These are phyloP conservation scores for Ophiostoma sp. DNA, from an alignment of 2,329 filamentous ascomycete species.

Conservation along the genomic window DNA sequence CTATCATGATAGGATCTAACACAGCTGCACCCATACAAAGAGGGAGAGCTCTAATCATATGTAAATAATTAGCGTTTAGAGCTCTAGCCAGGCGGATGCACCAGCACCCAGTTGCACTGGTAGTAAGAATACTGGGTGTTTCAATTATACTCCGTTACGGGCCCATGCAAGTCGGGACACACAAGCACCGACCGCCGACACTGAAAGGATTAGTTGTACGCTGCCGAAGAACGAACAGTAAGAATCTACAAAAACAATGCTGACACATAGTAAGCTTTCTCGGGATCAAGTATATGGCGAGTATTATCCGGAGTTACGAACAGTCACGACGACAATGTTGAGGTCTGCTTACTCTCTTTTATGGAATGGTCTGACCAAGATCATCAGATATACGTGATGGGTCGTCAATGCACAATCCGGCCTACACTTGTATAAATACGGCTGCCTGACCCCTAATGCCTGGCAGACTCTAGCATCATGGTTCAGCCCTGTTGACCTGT, in stretches of 20 bases:
- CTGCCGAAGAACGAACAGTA: background rate
- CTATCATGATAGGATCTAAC: too few relatives aligned
- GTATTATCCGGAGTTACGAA: background rate
- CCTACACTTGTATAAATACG: background rate
- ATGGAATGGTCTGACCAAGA: background rate
- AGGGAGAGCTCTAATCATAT: too few relatives aligned
- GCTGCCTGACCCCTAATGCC: background rate
- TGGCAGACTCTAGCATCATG: too few relatives aligned
- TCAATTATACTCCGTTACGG: background rate
- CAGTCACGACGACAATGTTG: background rate
- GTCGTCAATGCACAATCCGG: background rate
- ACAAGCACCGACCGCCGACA: background rate
- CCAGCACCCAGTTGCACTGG: background rate
- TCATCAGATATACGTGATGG: background rate
- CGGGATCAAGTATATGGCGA: background rate
- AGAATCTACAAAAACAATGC: background rate
- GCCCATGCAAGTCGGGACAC: background rate
- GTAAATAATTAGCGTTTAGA: too few relatives aligned
- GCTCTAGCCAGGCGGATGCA: too few relatives aligned
- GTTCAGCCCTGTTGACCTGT: background rate
- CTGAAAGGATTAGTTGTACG: background rate
- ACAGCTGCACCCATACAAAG: background rate
- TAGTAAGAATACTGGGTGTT: background rate
- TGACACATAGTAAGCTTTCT: background rate
- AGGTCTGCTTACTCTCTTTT: background rate